Base-by-base conservation (phyloP, 1,139 yeast genomes). In the Nakaseomyces glabratus region DNA sequence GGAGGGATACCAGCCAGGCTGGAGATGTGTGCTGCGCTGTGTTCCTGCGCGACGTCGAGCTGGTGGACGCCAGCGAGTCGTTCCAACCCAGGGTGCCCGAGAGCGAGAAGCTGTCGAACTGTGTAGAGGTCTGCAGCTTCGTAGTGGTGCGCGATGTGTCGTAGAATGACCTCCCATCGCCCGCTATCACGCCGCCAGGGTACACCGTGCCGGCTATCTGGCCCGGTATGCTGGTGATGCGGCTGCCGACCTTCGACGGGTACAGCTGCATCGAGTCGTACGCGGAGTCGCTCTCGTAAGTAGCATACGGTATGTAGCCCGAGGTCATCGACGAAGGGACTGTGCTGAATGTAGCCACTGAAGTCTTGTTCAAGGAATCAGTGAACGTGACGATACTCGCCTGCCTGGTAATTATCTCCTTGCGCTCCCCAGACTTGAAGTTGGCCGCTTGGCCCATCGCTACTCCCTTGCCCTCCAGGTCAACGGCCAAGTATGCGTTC, bases 401-500 rank as follows among this genome's bases (percentile, higher is more conserved):
- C 11, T 16, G 18, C 12, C 24, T 2, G 21, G 21, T 26, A n/a
- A 20, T 17, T 14, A 26, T 17, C 30, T 26, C 30, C 6, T 20
- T 16, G 8, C 14, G 17, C 13, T 15, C 11, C 10, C 34, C 14
- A 30, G 28, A 21, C 4, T 13, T 20, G 25, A n/a, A 18, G 35
- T 20, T 11, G 36, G 34, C 17, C 26, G 70, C 62, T 39, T 65
- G 65, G 2, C 73, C 82, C 33, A 82, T 37, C 0, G 81, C 94
- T 7, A 82, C 58, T 20, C 61, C 62, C 22, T 62, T 56, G 17
- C 74, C 74, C 15, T 70, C 84, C 43, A 73, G 68, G 55, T 82
- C 93, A 30, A 81, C 75, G 0, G 79, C 90, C 31, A 80, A 44
- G 52, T 76, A 82, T 17, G 71, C 60, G 33, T 67, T 63, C 35